Base-by-base conservation (phyloP, 495 filamentous ascomycete genomes). In the Bacidia gigantensis region DNA sequence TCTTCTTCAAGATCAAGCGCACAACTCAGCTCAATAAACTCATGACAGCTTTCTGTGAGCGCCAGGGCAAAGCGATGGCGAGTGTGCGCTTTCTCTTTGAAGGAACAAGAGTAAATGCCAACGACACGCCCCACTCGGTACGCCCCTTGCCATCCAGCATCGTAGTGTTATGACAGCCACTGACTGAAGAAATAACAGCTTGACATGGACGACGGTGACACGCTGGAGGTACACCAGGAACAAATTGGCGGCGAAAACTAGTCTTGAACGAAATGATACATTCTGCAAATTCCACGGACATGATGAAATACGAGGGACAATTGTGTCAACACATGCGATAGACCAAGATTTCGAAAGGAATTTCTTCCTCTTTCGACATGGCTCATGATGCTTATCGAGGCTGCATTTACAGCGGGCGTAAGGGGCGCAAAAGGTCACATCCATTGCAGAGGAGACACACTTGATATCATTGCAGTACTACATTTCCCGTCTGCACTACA, bases 1-100 rank as follows among this genome's bases (percentile, higher is more conserved):
- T 99, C 57, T 99, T 99, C 69, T 99, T 99, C 76, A 99, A 99
- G 75, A 99, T 99, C 69, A 99, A 99, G 80, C 84, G 90, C 3
- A 88, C 84, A 3, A 99, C 93, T 0, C 82, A 84, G 61, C 79
- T 99, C 25, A 90, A 93, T 71, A 99, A 99, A 74, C 70, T 99
- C 38, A 99, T 99, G 93, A 87, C 90, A 55, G 93, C 93, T 17
- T 99, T 97, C 69, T 99, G 93, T 65, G 93, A 97, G 55, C 80
- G 93, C 1, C 89, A 95, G 58, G 93, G 93, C 58, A 97, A 96
- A 75, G 74, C 80, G 11, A 67, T 78, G 2, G 74, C 73, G n/a
- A 86, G 82, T 2, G 92, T 96, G 29, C 83, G 93, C 20, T 99
- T 99, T 67, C 72, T 99, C 0, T 99, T 97, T 62, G 93, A 99